Conservation (phyloP, 2,329 filamentous ascomycete species). For the Amauroascus niger region DNA sequence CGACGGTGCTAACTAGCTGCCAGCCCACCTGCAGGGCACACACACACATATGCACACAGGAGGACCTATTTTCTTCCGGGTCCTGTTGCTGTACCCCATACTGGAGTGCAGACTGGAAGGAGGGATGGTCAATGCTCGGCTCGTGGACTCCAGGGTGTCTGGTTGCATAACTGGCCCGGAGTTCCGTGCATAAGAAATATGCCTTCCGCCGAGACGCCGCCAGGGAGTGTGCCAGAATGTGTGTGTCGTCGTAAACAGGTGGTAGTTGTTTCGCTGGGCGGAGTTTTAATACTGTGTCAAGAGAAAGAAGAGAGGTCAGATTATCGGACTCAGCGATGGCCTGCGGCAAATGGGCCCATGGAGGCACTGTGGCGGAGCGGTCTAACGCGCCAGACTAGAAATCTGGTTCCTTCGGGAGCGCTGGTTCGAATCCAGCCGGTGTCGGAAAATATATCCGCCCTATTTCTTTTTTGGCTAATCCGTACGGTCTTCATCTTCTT, state of each 20-base stretch:
- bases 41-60: not conserved
- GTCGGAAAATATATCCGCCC: not conserved
- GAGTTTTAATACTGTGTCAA: too few relatives aligned
- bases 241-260: too few relatives aligned
- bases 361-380: slow-evolving; percentile 8
- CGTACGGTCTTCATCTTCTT: not conserved
- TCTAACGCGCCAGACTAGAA: slow-evolving; percentile 10
- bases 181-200: not conserved
- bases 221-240: too few relatives aligned
- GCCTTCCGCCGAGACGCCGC: not conserved
- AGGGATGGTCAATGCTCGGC: slow-evolving; percentile 5
- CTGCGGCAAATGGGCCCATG: too few relatives aligned
- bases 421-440: slow-evolving; percentile 8
- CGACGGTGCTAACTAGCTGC: too few relatives aligned
- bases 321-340: too few relatives aligned
- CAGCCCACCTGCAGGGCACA: not conserved
- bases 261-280: too few relatives aligned
- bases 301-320: too few relatives aligned
- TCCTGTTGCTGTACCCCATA: slow-evolving; percentile 1
- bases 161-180: not conserved
- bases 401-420: slow-evolving; percentile 9
- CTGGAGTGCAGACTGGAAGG: not conserved
- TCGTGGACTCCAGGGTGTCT: not conserved
- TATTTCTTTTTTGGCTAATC: not conserved
- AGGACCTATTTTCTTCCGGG: not conserved